phyloP scores from a whole-genome alignment of 345 rosid genomes.

The Fremontodendron californicum region DNA sequence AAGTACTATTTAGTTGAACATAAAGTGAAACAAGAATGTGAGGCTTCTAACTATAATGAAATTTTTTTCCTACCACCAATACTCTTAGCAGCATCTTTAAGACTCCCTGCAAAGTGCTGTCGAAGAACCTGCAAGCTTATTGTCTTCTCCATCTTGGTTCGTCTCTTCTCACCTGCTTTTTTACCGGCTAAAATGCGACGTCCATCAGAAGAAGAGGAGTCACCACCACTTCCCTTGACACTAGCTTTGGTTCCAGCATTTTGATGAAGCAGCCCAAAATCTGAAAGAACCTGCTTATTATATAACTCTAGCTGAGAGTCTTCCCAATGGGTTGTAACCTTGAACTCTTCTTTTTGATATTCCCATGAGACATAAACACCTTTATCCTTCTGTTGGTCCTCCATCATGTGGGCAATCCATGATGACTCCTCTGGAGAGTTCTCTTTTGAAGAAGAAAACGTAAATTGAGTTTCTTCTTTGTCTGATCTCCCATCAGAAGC shows the following conservation, averaged over 20 bases:
- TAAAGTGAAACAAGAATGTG: background rate
- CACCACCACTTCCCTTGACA: slow-evolving; percentile 27
- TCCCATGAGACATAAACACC: slow-evolving; percentile 59
- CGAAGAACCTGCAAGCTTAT: slow-evolving; percentile 82
- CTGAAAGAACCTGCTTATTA: slow-evolving; percentile 34
- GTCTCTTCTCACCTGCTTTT: slow-evolving; percentile 57
- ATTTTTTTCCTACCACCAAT: slow-evolving; percentile 69
- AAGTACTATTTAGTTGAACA: background rate
- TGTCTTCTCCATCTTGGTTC: slow-evolving; percentile 73
- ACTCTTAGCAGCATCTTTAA: slow-evolving; percentile 92
- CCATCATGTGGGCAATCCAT: slow-evolving; percentile 56
- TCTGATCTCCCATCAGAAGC: slow-evolving; percentile 27
- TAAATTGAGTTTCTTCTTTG: slow-evolving; percentile 26
- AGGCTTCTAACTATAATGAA: slow-evolving; percentile 18
- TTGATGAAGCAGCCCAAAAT: slow-evolving; percentile 34
- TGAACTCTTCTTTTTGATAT: slow-evolving; percentile 53
- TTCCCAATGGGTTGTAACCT: slow-evolving; percentile 41
- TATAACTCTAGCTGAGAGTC: slow-evolving; percentile 30
- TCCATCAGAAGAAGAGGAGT: slow-evolving; percentile 32
- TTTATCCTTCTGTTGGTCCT: slow-evolving; percentile 58
- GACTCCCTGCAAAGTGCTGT: slow-evolving; percentile 91
- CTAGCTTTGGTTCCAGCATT: slow-evolving; percentile 34
- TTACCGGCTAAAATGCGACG: slow-evolving; percentile 32
- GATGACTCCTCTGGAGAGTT: slow-evolving; percentile 42
- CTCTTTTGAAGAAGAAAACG: slow-evolving; percentile 37